phyloP scores from a whole-genome alignment of 2,329 filamentous ascomycete species.

The Colletotrichum graminicola region DNA sequence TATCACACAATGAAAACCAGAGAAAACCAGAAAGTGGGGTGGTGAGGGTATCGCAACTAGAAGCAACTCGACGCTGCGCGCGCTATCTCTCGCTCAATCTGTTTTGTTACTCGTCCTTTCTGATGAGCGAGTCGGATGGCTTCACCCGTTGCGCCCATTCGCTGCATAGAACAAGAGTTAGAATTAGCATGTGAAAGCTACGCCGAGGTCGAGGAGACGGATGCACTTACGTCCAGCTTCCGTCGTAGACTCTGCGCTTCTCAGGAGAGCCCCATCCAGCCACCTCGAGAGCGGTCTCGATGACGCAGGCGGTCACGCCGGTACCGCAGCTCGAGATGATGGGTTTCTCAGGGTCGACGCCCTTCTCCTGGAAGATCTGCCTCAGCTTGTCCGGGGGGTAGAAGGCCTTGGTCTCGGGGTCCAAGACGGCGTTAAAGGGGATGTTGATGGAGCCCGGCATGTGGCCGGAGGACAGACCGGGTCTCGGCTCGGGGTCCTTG shows the following conservation, averaged over 20 bases:
- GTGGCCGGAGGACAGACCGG: conserved; percentile 89
- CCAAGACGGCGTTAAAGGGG: conserved; percentile 83
- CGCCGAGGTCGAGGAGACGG: neutral
- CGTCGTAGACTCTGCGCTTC: conserved; percentile 86
- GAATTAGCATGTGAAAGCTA: conserved; percentile 32
- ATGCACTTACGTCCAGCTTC: conserved; percentile 91
- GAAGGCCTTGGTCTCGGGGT: conserved; percentile 85
- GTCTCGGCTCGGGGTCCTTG: conserved; percentile 85
- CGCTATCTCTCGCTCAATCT: conserved; percentile 17
- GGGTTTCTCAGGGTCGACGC: conserved; percentile 81
- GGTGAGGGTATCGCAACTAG: conserved; percentile 44
- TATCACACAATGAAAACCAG: conserved; percentile 42
- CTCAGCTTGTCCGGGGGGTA: conserved; percentile 78
- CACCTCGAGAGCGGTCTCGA: conserved; percentile 87
- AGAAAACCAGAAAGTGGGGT: conserved; percentile 42
- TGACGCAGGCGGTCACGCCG: conserved; percentile 90
- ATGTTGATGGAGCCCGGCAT: conserved; percentile 90
- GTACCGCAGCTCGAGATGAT: conserved; percentile 93
- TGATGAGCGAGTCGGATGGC: conserved; percentile 72
- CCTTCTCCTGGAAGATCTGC: conserved; percentile 82
- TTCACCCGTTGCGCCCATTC: conserved; percentile 77
- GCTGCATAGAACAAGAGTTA: conserved; percentile 50
- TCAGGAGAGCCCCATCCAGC: conserved; percentile 78
- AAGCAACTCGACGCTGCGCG: conserved; percentile 36
- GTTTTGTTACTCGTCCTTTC: conserved; percentile 58